Percentiles rank a stretch among this genome's conserved stretches.
Evolutionary conservation across 2,329 filamentous ascomycete species (phyloP).

Genomic region (Clonostachys byssicola): DNA sequence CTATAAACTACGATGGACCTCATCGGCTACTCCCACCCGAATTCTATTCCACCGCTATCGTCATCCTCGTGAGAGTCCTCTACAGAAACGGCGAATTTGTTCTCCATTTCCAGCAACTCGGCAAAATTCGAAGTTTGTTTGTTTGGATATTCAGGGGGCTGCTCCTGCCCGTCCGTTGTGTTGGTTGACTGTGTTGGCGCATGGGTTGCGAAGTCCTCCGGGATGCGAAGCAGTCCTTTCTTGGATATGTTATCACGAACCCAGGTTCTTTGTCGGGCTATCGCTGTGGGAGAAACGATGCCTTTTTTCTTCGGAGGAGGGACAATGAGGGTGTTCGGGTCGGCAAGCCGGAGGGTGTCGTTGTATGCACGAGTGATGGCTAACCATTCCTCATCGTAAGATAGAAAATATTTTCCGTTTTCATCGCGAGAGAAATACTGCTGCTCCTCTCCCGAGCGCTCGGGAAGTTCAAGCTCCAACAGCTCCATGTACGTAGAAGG

Average conservation of each 20-base stretch:
- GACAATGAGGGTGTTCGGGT: conserved; percentile 46
- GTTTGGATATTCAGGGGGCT: neutral
- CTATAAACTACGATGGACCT: no score
- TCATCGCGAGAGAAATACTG: conserved; percentile 9
- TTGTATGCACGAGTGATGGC: conserved; percentile 85
- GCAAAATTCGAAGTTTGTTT: neutral
- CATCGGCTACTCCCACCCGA: neutral
- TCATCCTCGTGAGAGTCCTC: neutral
- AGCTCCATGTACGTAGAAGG: conserved; percentile 66
- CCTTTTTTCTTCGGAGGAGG: conserved; percentile 58
- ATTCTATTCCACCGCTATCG: neutral
- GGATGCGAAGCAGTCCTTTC: conserved; percentile 60
- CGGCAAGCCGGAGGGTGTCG: conserved; percentile 57
- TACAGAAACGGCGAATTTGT: neutral
- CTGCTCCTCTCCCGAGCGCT: conserved; percentile 29
- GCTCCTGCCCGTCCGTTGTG: neutral
- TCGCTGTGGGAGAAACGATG: conserved; percentile 57
- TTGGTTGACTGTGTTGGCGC: neutral
- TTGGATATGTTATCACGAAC: conserved; percentile 71
- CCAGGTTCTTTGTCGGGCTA: conserved; percentile 73
- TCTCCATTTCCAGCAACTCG: neutral
- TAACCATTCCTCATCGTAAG: conserved; percentile 93
- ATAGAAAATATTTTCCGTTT: conserved; percentile 49
- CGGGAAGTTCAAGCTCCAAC: conserved; percentile 39
- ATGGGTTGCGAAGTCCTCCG: conserved; percentile 63